Evolutionary conservation across 2,329 filamentous ascomycete species (phyloP).

Genomic region (Trichoderma lentiforme): DNA sequence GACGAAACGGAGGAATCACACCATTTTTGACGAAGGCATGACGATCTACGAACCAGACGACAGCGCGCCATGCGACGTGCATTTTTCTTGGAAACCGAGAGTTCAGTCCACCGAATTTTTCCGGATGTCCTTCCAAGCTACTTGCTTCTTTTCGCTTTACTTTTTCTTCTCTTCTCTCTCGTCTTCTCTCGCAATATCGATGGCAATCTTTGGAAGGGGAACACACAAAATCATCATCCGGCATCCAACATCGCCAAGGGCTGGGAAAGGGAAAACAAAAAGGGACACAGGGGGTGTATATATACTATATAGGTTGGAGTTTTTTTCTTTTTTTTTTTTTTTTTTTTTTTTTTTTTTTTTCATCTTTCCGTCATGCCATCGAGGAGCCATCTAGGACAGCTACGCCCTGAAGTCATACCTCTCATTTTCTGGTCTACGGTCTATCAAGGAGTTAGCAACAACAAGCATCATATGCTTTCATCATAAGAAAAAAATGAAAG

Average conservation of each 20-base stretch:
- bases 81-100: not conserved
- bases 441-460: conserved; percentile 1
- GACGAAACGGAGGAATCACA: conserved; percentile 3
- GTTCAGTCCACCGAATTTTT: not conserved
- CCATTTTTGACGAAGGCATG: conserved; percentile 13
- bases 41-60: conserved; percentile 17
- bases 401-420: not conserved
- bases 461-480: conserved; percentile 6
- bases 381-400: conserved; percentile 12
- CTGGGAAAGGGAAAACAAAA: conserved; percentile 9
- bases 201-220: conserved; percentile 16
- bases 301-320: conserved; percentile 19
- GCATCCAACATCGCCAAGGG: conserved; percentile 17
- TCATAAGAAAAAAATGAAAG: not conserved
- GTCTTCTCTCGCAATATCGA: conserved; percentile 15
- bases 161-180: not conserved
- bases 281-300: conserved; percentile 13
- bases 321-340: not conserved
- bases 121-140: not conserved
- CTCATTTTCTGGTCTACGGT: not conserved
- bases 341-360: not conserved
- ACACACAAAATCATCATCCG: conserved; percentile 15
- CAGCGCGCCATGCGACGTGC: not conserved
- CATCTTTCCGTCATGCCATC: not conserved
- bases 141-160: not conserved